A percentile compares a stretch with the other conserved stretches of the same genome.
These are phyloP conservation scores for Xylaria sp. DNA, from an alignment of 2,329 filamentous ascomycete species.

Conservation along the genomic window DNA sequence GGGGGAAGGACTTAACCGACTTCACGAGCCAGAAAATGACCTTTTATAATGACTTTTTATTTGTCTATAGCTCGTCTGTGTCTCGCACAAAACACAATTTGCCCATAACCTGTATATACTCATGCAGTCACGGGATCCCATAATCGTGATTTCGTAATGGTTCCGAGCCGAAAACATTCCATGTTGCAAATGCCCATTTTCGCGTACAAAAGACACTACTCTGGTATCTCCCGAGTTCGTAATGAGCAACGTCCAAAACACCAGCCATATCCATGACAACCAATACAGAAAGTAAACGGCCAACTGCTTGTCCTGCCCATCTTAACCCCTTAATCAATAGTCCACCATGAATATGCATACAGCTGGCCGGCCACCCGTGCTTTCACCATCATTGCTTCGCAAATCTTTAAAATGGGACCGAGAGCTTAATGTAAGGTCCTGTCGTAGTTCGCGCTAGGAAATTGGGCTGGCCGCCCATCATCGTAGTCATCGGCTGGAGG, in stretches of 20 bases:
- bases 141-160: constrained; percentile 32
- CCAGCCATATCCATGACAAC: constrained; percentile 29
- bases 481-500: constrained; percentile 58
- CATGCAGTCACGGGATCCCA: constrained; percentile 15
- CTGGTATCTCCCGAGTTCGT: constrained; percentile 39
- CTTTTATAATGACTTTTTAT: neutral
- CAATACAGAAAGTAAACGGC: constrained; percentile 29
- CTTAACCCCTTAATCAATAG: constrained; percentile 20
- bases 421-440: constrained; percentile 54
- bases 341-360: constrained; percentile 23
- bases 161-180: constrained; percentile 12
- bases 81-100: constrained; percentile 16
- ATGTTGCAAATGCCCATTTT: constrained; percentile 31
- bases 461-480: constrained; percentile 60
- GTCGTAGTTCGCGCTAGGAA: constrained; percentile 68
- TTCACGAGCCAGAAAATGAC: constrained; percentile 17
- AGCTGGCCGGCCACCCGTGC: constrained; percentile 20
- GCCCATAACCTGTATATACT: constrained; percentile 19
- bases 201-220: constrained; percentile 41
- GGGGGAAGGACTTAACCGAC: constrained; percentile 9
- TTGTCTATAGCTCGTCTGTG: constrained; percentile 16
- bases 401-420: neutral
- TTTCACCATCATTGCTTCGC: constrained; percentile 4
- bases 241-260: constrained; percentile 41
- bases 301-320: constrained; percentile 17